Evolutionary conservation across 352 stramenopile species (phyloP), one percentile per base, ranked within the genome.

Genomic region (Pythium biforme): DNA sequence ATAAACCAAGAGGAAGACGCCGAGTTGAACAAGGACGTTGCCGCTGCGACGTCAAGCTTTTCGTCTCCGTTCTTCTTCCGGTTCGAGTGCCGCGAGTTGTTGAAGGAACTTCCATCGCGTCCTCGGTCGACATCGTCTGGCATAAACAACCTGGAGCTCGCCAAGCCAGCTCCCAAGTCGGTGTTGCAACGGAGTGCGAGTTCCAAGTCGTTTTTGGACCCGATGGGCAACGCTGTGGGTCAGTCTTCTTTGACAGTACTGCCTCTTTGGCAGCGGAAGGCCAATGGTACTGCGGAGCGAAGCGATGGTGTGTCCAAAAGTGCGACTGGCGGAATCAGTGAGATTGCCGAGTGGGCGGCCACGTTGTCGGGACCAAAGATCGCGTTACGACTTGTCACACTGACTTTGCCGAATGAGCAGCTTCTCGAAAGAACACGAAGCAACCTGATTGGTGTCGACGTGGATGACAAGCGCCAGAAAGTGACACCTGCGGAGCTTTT

Each of bases 1-100:
- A 83, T 26, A 48, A 77, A 56, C 37, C 68, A 61, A 72, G 86
- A 92, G 54, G 85, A 92, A 63, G 83, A 92, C 55, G 83, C 78
- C 0, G 80, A 92, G 60, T 79, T 92, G 41, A 92, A 94, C 70
- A 92, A 92, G 62, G 85, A 92, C 65, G 85, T 92, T 0, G 85
- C 81, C 1, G 85, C 88, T 19, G 83, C 83, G 8, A 92, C 83
- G 10, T 95, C 84, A 17, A 91, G 78, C 31, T 91, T 94, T 55
- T 94, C 83, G 14, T 75, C 86, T 9, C 83, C 87, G 37, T 93
- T 94, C 55, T 95, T 95, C 64, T 89, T 95, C 27, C 84, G 72
- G 11, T 94, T 94, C 47, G 87, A 95, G 58, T 94, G 76, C 37
- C 81, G 79, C 23, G 70, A 92, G 52, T 57, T 92, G 2, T n/a